Conservation (phyloP, 768 basidiomycete genomes). For the Rubroboletus satanas region DNA sequence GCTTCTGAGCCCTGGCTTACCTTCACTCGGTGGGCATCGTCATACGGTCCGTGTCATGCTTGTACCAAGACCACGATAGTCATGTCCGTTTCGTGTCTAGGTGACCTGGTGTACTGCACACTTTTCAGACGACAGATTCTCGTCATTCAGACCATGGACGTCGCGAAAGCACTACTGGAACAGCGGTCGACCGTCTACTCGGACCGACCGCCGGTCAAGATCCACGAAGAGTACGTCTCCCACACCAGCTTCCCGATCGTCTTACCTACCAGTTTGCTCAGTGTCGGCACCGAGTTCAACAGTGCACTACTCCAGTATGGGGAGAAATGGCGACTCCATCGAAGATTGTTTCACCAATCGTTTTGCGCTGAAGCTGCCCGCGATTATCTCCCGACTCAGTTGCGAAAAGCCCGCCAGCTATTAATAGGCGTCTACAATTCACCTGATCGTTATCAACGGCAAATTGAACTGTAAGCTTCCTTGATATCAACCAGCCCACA, state of each 20-base stretch:
- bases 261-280: constrained; percentile 6
- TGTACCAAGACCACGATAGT: not conserved
- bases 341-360: constrained; percentile 32
- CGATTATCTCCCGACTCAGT: constrained; percentile 24
- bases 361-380: constrained; percentile 27
- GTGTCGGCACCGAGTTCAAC: constrained; percentile 31
- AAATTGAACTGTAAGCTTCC: constrained; percentile 31
- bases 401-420: constrained; percentile 29
- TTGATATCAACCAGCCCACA: not conserved
- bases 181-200: constrained; percentile 37
- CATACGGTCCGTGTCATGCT: constrained; percentile 18
- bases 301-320: constrained; percentile 30
- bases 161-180: constrained; percentile 35
- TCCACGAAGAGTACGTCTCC: constrained; percentile 22
- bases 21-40: constrained; percentile 31
- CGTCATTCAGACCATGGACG: constrained; percentile 30
- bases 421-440: constrained; percentile 19
- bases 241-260: not conserved
- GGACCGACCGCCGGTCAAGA: constrained; percentile 33
- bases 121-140: constrained; percentile 33
- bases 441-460: constrained; percentile 25
- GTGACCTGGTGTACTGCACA: constrained; percentile 30
- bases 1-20: constrained; percentile 29
- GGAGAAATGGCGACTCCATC: constrained; percentile 31
- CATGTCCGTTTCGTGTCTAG: constrained; percentile 14